Evolutionary conservation across 2,329 filamentous ascomycete species (phyloP), one percentile per base, ranked within the genome.

Genomic region (Arachnopeziza araneosa): DNA sequence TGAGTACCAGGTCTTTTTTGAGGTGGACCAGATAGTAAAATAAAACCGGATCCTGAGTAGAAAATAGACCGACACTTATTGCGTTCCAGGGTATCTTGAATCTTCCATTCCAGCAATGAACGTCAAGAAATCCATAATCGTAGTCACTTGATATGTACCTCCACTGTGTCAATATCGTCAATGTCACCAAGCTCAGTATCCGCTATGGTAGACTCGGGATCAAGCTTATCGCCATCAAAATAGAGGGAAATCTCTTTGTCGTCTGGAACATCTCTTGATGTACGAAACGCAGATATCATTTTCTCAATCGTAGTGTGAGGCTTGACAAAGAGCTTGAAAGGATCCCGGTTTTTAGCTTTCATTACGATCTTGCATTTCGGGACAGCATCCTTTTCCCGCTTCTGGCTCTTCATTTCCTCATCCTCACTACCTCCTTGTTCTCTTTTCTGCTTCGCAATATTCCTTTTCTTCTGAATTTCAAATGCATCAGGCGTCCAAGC

Each of bases 201-300:
- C 52, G 78, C 78, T 52, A 95, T 79, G 1, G 80, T 82, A 30
- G 77, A 75, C 1, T 84, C 78, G 21, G 83, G 80, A 17, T 87
- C 82, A 26, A 96, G 75, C 53, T 77, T 76, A 55, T 93, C 90
- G 17, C 91, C 91, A 67, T 96, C 91, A 73, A 91, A 93, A 66
- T 81, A 78, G 12, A 96, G 76, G 48, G 80, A 79, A 2, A 95
- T 75, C 0, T 79, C 73, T 65, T 79, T 80, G 4, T 81, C 79
- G 0, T 75, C 70, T 0, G 75, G 73, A 21, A 93, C 71, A 0
- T 76, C 67, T 30, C 81, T 79, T 65, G 80, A 76, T 48, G 77
- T 76, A 55, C 84, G 81, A 71, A 89, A 93, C 2, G 79, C 82
- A 49, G 76, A 77, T 21, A 89, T 76, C 56, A 96, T 78, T 57